A percentile compares a stretch with the other conserved stretches of the same genome.
Evolutionary conservation across 129 eudicot genomes (phyloP).

Genomic region (Heracleum sosnowskyi): DNA sequence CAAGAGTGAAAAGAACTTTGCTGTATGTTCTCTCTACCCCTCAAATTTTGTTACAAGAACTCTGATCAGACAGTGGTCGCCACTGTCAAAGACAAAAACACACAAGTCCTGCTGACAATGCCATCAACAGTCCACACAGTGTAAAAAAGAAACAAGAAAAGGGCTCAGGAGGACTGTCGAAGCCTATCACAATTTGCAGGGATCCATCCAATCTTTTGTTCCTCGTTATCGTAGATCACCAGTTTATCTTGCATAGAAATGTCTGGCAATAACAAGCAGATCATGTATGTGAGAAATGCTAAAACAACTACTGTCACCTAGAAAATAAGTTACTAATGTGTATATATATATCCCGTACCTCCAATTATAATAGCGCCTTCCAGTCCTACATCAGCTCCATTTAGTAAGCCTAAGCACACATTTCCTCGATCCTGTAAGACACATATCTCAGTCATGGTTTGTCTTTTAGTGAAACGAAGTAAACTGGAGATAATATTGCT

Average conservation of each 20-base stretch:
- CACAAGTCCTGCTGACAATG: not conserved
- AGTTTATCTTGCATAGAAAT: conserved; percentile 74
- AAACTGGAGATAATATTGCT: not conserved
- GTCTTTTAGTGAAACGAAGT: not conserved
- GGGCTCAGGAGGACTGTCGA: conserved; percentile 48
- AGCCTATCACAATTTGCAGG: conserved; percentile 56
- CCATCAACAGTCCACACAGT: not conserved
- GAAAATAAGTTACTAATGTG: not conserved
- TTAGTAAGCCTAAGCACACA: conserved; percentile 63
- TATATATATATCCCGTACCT: conserved; percentile 32
- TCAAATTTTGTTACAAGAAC: not conserved
- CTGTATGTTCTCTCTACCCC: too few relatives aligned
- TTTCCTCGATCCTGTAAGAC: conserved; percentile 55
- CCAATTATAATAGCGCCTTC: conserved; percentile 49
- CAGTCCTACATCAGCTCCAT: conserved; percentile 66
- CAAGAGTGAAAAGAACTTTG: too few relatives aligned
- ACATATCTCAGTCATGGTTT: not conserved
- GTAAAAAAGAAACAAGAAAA: not conserved
- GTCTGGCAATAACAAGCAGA: conserved; percentile 37
- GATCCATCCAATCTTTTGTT: conserved; percentile 65
- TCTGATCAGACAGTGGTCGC: not conserved
- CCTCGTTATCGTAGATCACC: conserved; percentile 71
- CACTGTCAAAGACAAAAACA: not conserved
- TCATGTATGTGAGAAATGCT: conserved; percentile 2
- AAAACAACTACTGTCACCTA: not conserved